Evolutionary conservation across 108 stramenopile species (phyloP), one percentile per base, ranked within the genome.

Genomic region (Skeletonema marinoi): DNA sequence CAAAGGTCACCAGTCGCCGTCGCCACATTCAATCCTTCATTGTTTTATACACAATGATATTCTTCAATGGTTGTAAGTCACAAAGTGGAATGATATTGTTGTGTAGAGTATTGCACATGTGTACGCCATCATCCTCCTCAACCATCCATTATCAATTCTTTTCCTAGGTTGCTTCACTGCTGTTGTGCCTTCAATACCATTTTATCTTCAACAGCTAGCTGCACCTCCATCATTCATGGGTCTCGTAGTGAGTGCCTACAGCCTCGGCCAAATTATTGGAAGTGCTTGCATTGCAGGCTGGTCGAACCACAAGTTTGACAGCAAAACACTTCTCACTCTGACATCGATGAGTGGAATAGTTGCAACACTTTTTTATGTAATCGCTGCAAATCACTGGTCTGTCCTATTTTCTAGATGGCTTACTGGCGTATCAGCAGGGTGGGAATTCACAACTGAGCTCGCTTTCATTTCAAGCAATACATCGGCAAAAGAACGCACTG

Each of bases 391-490:
- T 8, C 61, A 72, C 16, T 35, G 60, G 14, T 30, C 17, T 6
- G 61, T 72, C 21, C 32, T 72, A 17, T 7, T 41, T 12, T 19
- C 65, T 6, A 62, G 71, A 3, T 66, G 32, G 64, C 25, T 72
- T 12, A 72, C 63, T 29, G 71, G 71, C 5, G 64, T 72, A 64
- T 65, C 62, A 12, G 71, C 71, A 12, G 71, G 71, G 10, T 32
- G 31, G 64, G 71, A 72, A 21, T 72, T 72, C 14, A 66, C 71
- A n/a, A 72, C 71, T 36, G 71, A 72, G 61, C 41, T 72, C 0
- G 14, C 71, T 0, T 72, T 64, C 33, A 72, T 72, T 66, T 33
- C 71, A 31, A 19, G 61, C 29, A 65, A 72, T 25, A 72, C 71
- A 36, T 65, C 71, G 2, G 11, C 19, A 7, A 42, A 65, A 44